Evolutionary conservation across 108 stramenopile species (phyloP).

Genomic region (Pseudonitzschia multistriata): DNA sequence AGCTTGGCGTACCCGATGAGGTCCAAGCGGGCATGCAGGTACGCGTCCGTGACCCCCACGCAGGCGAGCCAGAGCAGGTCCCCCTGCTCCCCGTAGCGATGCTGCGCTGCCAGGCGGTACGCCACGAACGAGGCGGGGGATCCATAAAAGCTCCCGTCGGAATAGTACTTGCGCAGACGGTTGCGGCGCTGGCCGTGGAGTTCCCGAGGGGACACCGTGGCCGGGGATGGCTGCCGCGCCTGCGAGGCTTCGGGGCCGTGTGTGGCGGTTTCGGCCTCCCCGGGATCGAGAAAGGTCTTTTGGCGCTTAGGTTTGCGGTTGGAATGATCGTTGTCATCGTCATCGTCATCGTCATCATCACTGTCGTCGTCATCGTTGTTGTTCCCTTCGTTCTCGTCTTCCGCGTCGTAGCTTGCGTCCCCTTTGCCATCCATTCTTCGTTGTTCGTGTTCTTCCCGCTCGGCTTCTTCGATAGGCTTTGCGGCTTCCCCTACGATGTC

Average conservation of each 20-base stretch:
- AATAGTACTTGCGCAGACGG: slow-evolving; percentile 69
- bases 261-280: slow-evolving; percentile 28
- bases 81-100: slow-evolving; percentile 62
- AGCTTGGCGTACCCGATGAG: slow-evolving; percentile 57
- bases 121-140: slow-evolving; percentile 71
- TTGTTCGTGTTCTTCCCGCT: neutral
- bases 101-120: slow-evolving; percentile 57
- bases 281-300: slow-evolving; percentile 14
- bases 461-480: neutral
- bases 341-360: slow-evolving; percentile 22
- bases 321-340: slow-evolving; percentile 33
- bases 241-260: slow-evolving; percentile 15
- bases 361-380: slow-evolving; percentile 14
- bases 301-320: slow-evolving; percentile 29
- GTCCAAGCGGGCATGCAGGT: slow-evolving; percentile 71
- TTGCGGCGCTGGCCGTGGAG: slow-evolving; percentile 61
- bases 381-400: slow-evolving; percentile 27
- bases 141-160: slow-evolving; percentile 63
- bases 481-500: slow-evolving; percentile 29
- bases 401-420: slow-evolving; percentile 43
- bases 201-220: slow-evolving; percentile 48
- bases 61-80: slow-evolving; percentile 83
- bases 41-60: slow-evolving; percentile 82
- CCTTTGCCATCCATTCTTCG: neutral
- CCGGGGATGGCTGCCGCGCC: neutral